A percentile compares a stretch with the other conserved stretches of the same genome.
Evolutionary conservation across 2,329 filamentous ascomycete genomes (phyloP).

Genomic region (Claviceps arundinis): DNA sequence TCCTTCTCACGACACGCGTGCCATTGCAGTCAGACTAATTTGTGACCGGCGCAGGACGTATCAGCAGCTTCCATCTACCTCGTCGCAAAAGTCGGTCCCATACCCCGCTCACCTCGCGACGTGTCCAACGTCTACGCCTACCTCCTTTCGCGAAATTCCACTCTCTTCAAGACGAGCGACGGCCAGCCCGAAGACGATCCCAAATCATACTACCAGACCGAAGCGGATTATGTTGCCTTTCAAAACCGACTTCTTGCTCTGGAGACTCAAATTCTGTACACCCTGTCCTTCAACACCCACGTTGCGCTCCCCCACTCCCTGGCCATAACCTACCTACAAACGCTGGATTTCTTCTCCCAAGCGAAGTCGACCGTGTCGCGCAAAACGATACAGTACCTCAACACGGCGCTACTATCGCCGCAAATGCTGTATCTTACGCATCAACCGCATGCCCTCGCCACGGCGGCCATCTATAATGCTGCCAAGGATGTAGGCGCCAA

Average conservation of each 20-base stretch:
- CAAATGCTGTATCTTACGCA: slow-evolving; percentile 87
- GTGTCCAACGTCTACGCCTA: slow-evolving; percentile 77
- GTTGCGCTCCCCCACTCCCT: slow-evolving; percentile 77
- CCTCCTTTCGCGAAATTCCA: slow-evolving; percentile 50
- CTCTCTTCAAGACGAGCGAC: slow-evolving; percentile 32
- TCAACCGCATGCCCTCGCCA: slow-evolving; percentile 74
- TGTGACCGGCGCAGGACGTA: slow-evolving; percentile 44
- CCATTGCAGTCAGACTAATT: not conserved
- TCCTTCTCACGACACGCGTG: not conserved
- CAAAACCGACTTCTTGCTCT: slow-evolving; percentile 53
- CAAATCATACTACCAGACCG: slow-evolving; percentile 54
- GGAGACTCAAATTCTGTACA: slow-evolving; percentile 64
- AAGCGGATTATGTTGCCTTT: slow-evolving; percentile 55
- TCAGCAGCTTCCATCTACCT: slow-evolving; percentile 75
- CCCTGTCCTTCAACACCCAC: slow-evolving; percentile 70
- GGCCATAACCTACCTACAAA: slow-evolving; percentile 84
- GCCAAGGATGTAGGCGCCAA: slow-evolving; percentile 63
- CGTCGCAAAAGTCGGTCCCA: slow-evolving; percentile 66
- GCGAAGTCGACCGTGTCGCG: slow-evolving; percentile 41
- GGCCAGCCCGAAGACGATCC: slow-evolving; percentile 26
- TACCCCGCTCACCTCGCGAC: slow-evolving; percentile 64
- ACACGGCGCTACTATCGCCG: slow-evolving; percentile 71
- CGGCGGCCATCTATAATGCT: slow-evolving; percentile 82
- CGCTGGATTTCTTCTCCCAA: slow-evolving; percentile 53
- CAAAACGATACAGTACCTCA: slow-evolving; percentile 65